Conservation (phyloP, 495 filamentous ascomycete species). For the Annulohypoxylon bovei region DNA sequence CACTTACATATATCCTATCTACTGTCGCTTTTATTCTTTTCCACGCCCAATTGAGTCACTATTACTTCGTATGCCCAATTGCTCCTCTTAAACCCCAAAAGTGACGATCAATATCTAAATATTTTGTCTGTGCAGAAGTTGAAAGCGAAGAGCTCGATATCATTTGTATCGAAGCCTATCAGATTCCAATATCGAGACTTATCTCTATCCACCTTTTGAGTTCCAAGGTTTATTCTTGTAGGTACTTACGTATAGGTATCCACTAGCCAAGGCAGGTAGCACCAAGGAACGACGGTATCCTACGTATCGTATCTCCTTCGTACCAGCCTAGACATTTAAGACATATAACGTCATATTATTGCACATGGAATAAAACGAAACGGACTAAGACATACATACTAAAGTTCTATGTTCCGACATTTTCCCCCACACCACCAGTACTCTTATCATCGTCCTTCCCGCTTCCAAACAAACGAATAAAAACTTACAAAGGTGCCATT, state of each 20-base stretch:
- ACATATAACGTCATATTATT: constrained; percentile 37
- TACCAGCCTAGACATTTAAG: background rate
- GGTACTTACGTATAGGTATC: constrained; percentile 4
- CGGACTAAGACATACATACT: constrained; percentile 18
- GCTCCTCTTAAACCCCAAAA: background rate
- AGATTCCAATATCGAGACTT: background rate
- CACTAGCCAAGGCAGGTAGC: constrained; percentile 11
- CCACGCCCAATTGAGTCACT: background rate
- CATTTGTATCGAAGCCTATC: background rate
- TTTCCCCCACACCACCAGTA: constrained; percentile 3
- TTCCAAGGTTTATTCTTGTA: background rate
- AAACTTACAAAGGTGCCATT: background rate
- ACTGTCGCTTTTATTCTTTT: background rate
- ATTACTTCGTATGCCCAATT: background rate
- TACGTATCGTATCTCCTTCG: background rate
- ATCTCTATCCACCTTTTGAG: background rate
- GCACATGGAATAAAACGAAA: constrained; percentile 15
- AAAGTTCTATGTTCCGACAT: constrained; percentile 25
- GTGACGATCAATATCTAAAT: constrained; percentile 11
- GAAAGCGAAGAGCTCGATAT: background rate
- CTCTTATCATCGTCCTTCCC: constrained; percentile 1
- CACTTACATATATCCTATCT: background rate
- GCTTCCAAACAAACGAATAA: constrained; percentile 1
- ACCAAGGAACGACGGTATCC: background rate
- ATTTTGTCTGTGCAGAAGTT: background rate